Evolutionary conservation across 495 filamentous ascomycete species (phyloP).

Genomic region (Aspergillus bridgeri): DNA sequence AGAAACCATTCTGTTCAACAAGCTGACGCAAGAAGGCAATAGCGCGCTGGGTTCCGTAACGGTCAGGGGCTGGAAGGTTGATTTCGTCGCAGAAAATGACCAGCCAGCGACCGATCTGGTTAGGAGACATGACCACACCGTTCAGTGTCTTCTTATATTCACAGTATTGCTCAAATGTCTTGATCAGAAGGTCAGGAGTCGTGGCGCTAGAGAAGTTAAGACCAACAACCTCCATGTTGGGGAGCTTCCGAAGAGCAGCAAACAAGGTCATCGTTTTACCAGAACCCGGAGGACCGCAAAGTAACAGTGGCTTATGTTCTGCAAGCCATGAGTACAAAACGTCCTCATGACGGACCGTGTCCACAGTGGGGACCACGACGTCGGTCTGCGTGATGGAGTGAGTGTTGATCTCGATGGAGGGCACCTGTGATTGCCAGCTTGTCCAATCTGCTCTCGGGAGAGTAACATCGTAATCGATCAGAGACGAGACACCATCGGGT

Average conservation of each 20-base stretch:
- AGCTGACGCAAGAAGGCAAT: constrained; percentile 96
- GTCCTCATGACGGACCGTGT: constrained; percentile 96
- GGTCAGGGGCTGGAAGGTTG: constrained; percentile 97
- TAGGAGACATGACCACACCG: constrained; percentile 91
- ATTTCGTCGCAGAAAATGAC: constrained; percentile 99
- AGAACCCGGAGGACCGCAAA: constrained; percentile 96
- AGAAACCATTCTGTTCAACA: constrained; percentile 98
- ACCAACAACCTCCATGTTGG: constrained; percentile 97
- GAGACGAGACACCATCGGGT: constrained; percentile 65
- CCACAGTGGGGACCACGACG: constrained; percentile 93
- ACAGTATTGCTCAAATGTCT: constrained; percentile 99
- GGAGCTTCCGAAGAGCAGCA: constrained; percentile 89
- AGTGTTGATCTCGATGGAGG: constrained; percentile 91
- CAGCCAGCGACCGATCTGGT: constrained; percentile 94
- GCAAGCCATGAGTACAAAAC: constrained; percentile 98
- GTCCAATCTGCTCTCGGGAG: constrained; percentile 85
- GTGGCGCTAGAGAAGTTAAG: constrained; percentile 99
- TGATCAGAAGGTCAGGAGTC: constrained; percentile 93
- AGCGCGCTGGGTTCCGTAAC: constrained; percentile 93
- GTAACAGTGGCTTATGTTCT: constrained; percentile 92
- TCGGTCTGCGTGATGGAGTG: constrained; percentile 97
- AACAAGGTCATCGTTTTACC: constrained; percentile 99
- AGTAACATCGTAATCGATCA: constrained; percentile 92
- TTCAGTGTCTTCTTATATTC: constrained; percentile 98
- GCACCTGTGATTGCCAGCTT: constrained; percentile 91